Evolutionary conservation across 2,329 filamentous ascomycete species (phyloP).

Genomic region (Aquanectria penicillioides): DNA sequence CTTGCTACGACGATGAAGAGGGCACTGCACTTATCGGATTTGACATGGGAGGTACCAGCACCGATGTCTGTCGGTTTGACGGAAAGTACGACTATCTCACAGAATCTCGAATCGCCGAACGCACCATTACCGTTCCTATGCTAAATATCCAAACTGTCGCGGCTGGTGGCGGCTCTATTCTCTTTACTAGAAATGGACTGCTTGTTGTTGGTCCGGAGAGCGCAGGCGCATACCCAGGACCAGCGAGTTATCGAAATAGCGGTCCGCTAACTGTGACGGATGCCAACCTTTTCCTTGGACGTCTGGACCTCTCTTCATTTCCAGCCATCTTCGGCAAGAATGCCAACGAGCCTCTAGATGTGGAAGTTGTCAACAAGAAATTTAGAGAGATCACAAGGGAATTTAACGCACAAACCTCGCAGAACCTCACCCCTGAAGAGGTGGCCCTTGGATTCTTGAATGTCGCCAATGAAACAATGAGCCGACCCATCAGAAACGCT

Average conservation of each 20-base stretch:
- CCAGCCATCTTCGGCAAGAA: constrained; percentile 77
- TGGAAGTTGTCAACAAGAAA: constrained; percentile 47
- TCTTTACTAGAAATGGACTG: constrained; percentile 75
- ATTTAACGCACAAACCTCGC: constrained; percentile 51
- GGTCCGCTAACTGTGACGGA: constrained; percentile 79
- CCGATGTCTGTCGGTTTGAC: constrained; percentile 75
- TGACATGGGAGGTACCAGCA: constrained; percentile 71
- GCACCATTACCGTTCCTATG: constrained; percentile 76
- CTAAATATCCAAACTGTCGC: constrained; percentile 78
- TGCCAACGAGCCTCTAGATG: constrained; percentile 64
- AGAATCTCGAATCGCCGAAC: constrained; percentile 74
- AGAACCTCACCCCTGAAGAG: constrained; percentile 46
- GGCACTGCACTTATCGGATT: constrained; percentile 67
- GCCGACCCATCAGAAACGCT: constrained; percentile 76
- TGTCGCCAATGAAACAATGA: constrained; percentile 82
- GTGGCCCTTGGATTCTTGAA: constrained; percentile 77
- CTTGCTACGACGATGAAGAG: constrained; percentile 72
- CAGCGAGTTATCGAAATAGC: constrained; percentile 75
- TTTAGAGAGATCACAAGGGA: constrained; percentile 52
- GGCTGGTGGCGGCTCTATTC: constrained; percentile 58
- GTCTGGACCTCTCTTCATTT: constrained; percentile 67
- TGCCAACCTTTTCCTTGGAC: constrained; percentile 74
- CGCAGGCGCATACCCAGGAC: constrained; percentile 76
- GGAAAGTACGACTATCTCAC: constrained; percentile 78
- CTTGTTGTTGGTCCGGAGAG: constrained; percentile 78